Percentiles rank a stretch among this genome's conserved stretches.
Conservation (phyloP, 148 eudicot genomes). For the Amaranthus cruentus region DNA sequence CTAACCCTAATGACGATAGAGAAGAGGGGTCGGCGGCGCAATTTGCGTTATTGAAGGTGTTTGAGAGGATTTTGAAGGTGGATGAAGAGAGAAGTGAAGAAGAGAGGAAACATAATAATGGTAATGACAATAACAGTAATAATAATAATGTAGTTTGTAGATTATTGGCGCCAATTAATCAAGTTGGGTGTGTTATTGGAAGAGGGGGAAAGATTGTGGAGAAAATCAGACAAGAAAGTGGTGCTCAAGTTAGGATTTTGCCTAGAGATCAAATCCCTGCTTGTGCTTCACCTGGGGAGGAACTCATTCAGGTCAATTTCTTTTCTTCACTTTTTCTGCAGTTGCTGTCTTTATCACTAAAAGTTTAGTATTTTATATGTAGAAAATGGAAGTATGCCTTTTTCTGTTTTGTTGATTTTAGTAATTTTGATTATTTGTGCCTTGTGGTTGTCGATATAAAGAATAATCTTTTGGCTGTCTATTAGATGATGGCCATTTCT, state of each 20-base stretch:
- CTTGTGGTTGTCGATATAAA: no score
- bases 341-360: neutral
- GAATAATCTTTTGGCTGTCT: no score
- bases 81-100: constrained; percentile 38
- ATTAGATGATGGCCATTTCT: no score
- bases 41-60: constrained; percentile 39
- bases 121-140: neutral
- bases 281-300: constrained; percentile 45
- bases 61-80: constrained; percentile 42
- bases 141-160: constrained; percentile 30
- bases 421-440: no score
- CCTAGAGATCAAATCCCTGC: constrained; percentile 33
- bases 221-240: constrained; percentile 39
- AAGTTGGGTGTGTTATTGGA: constrained; percentile 39
- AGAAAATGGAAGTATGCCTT: no score
- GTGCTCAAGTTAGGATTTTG: constrained; percentile 44
- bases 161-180: constrained; percentile 36
- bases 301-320: constrained; percentile 38
- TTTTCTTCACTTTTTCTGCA: neutral
- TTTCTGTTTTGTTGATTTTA: no score
- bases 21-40: constrained; percentile 34
- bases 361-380: no score
- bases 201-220: constrained; percentile 45
- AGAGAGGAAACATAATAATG: constrained; percentile 9
- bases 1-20: constrained; percentile 12